Base-by-base conservation (phyloP, 805 yeast species). In the Barnettozyma vustinii region DNA sequence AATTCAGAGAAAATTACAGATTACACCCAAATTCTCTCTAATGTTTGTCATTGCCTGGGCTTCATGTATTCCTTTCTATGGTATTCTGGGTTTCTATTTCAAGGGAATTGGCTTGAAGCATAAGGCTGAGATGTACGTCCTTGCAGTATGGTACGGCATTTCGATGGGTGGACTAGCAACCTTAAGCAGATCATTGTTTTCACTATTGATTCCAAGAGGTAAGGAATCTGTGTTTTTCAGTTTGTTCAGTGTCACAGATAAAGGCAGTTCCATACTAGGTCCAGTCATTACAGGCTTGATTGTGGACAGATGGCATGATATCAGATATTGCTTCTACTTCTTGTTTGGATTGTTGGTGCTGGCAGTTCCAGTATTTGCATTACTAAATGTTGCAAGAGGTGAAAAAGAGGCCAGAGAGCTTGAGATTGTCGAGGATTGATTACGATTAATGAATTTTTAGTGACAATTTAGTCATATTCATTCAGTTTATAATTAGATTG, bases 191-290 rank as follows among this genome's bases (percentile, higher is more conserved):
- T 81, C 90, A 1, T 68, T 84, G 4, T 86, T 80, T 62, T 75
- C 87, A 30, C 63, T 83, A 59, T 72, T 86, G 46, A 83, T 86
- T 40, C 95, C 95, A 18, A 72, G 69, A 42, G 94, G 94, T 6
- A 80, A 78, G 56, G 95, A 87, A 59, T 79, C 84, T 3, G 79
- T 84, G 7, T 86, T 85, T 60, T 86, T 87, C 65, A 83, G 92
- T 13, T 68, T 86, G 40, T 87, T 81, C 64, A 77, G 87, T 37
- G 80, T 86, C 37, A 87, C 95, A 1, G 94, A 86, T 63, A 86
- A 87, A 59, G 92, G 94, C 3, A 81, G 88, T 5, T 81, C 88
- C 0, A 77, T 86, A 4, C 54, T 86, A 26, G 94, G 95, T 0
- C 94, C 95, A 0, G 65, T 81, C 5, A 56, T 85, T 19, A 79